These are phyloP conservation scores for Ophiobolus disseminans DNA, from an alignment of 2,329 filamentous ascomycete genomes.

Conservation along the genomic window DNA sequence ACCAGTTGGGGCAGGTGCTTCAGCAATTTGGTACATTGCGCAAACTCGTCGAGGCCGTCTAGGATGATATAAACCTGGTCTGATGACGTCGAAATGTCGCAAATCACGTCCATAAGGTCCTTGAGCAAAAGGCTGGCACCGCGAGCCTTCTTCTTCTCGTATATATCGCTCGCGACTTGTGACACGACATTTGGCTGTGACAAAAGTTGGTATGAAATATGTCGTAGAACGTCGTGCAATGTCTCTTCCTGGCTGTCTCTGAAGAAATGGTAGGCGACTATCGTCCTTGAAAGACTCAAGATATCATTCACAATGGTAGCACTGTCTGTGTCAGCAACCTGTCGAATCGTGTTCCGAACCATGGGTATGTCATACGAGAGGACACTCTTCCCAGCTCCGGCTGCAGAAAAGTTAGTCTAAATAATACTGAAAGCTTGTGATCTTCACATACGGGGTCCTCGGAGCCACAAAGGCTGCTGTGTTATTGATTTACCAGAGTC, in stretches of 20 bases:
- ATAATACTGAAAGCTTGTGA: background rate
- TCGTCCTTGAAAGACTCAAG: background rate
- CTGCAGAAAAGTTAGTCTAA: background rate
- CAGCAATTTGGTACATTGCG: background rate
- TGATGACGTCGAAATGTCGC: background rate
- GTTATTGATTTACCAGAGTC: background rate
- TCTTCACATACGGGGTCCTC: background rate
- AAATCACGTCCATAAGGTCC: background rate
- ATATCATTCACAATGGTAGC: background rate
- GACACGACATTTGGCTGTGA: background rate
- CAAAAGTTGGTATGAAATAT: background rate
- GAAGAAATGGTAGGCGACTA: background rate
- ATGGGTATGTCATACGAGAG: background rate
- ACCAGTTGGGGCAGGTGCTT: background rate
- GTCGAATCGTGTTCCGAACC: background rate
- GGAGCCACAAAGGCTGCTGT: background rate
- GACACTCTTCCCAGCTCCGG: background rate
- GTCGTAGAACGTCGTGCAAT: background rate
- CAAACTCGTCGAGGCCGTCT: background rate
- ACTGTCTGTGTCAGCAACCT: background rate
- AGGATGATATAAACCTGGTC: background rate
- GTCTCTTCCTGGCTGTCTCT: background rate
- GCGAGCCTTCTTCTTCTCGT: background rate
- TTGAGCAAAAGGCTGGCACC: background rate
- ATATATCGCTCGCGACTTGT: background rate